A percentile compares a stretch with the other conserved stretches of the same genome.
phyloP scores from a whole-genome alignment of 768 basidiomycete species.

The Mycena kentingensis region DNA sequence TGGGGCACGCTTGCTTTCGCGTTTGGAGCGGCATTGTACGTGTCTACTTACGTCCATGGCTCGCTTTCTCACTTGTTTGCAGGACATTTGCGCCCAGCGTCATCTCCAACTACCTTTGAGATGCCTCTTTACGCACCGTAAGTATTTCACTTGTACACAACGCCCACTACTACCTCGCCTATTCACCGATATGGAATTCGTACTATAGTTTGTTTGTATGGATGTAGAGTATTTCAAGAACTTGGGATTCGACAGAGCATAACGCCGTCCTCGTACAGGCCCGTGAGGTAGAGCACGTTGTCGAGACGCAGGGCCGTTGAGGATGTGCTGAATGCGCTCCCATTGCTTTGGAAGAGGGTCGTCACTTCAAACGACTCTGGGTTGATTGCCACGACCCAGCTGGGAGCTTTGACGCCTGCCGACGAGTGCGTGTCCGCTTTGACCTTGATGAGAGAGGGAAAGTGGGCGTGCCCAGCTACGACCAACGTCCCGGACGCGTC shows the following conservation, averaged over 20 bases:
- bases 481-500: slow-evolving; percentile 50
- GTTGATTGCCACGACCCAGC: slow-evolving; percentile 59
- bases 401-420: slow-evolving; percentile 41
- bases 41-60: slow-evolving; percentile 37
- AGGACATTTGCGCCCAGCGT: too few relatives aligned
- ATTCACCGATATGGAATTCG: too few relatives aligned
- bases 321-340: slow-evolving; percentile 58
- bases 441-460: slow-evolving; percentile 49
- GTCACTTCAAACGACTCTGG: slow-evolving; percentile 44
- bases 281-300: slow-evolving; percentile 54
- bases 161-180: too few relatives aligned
- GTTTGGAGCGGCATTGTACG: slow-evolving; percentile 62
- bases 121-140: slow-evolving; percentile 7
- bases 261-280: slow-evolving; percentile 59
- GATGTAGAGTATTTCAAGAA: slow-evolving; percentile 14
- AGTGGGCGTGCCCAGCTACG: slow-evolving; percentile 69
- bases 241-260: slow-evolving; percentile 46
- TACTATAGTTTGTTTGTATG: slow-evolving; percentile 27
- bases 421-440: slow-evolving; percentile 49
- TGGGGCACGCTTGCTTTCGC: slow-evolving; percentile 89
- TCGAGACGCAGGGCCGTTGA: slow-evolving; percentile 49
- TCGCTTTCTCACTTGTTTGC: slow-evolving; percentile 26
- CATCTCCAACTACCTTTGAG: slow-evolving; percentile 14
- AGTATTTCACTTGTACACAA: too few relatives aligned
- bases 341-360: slow-evolving; percentile 76